phyloP scores from a whole-genome alignment of 352 stramenopile genomes.

The Elongisporangium senticosum region DNA sequence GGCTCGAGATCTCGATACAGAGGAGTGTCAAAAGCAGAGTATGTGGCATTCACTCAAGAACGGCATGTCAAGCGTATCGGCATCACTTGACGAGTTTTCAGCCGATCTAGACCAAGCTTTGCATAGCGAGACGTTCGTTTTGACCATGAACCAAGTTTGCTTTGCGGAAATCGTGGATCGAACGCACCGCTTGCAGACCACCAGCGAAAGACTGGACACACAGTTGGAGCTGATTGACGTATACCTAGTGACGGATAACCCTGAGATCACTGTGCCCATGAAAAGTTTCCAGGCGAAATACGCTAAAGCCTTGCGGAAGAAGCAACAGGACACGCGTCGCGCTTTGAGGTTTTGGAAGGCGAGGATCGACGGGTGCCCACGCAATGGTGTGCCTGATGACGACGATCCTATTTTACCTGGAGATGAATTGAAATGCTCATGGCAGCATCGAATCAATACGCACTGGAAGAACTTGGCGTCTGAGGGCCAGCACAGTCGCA shows the following conservation, averaged over 20 bases:
- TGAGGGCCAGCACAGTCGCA: neutral
- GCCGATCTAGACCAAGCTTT: slow-evolving; percentile 10
- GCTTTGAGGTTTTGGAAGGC: slow-evolving; percentile 21
- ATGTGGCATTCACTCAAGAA: neutral
- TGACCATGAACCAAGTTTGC: slow-evolving; percentile 7
- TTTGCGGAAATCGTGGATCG: slow-evolving; percentile 21
- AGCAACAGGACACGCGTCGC: slow-evolving; percentile 14
- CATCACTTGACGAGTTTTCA: neutral
- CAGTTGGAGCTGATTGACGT: slow-evolving; percentile 33
- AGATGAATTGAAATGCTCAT: neutral
- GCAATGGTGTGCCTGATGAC: neutral
- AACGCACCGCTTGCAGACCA: slow-evolving; percentile 11
- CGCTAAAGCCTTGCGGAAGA: slow-evolving; percentile 23
- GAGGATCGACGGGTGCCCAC: slow-evolving; percentile 15
- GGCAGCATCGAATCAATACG: slow-evolving; percentile 14
- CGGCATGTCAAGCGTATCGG: neutral
- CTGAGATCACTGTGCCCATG: slow-evolving; percentile 7
- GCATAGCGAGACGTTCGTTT: neutral
- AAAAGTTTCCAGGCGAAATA: slow-evolving; percentile 32
- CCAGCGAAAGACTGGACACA: slow-evolving; percentile 14
- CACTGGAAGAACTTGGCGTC: slow-evolving; percentile 6
- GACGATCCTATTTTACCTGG: neutral
- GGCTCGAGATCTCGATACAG: neutral
- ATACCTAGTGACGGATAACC: slow-evolving; percentile 21
- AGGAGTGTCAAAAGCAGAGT: neutral